A percentile compares a stretch with the other conserved stretches of the same genome.
These are phyloP conservation scores for Geosiphon pyriformis DNA, from an alignment of 192 early-diverging fungal species.

Conservation along the genomic window DNA sequence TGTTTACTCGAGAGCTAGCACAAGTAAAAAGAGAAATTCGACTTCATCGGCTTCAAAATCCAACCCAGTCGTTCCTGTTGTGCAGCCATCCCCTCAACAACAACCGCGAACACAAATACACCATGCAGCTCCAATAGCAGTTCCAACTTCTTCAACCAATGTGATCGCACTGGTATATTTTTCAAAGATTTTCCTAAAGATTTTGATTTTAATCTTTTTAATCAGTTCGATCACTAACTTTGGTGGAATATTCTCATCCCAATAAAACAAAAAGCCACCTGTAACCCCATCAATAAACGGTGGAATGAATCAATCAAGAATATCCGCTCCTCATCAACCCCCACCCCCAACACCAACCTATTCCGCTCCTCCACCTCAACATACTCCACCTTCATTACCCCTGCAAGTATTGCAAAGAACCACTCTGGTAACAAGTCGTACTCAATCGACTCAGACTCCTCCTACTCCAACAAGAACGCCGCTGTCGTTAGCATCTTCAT, in stretches of 20 bases:
- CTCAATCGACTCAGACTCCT: background rate
- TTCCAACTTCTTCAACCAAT: background rate
- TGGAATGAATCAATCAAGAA: no score
- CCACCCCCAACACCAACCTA: background rate
- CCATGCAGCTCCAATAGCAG: background rate
- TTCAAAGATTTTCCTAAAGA: no score
- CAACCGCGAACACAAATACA: background rate
- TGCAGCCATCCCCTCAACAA: background rate
- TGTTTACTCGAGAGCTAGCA: conserved; percentile 43
- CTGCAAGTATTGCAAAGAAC: no score
- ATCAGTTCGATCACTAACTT: no score
- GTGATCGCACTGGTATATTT: no score
- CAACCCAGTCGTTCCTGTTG: background rate
- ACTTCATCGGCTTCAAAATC: background rate
- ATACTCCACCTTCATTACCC: background rate
- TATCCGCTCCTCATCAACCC: no score
- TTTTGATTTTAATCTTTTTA: no score
- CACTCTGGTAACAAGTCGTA: no score
- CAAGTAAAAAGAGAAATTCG: conserved; percentile 32
- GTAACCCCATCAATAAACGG: no score
- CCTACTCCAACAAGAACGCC: conserved; percentile 25
- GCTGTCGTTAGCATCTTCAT: conserved; percentile 5
- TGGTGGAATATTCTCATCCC: no score
- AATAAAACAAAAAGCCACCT: no score
- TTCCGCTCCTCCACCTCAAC: background rate